Base-by-base conservation (phyloP, 768 basidiomycete genomes). In the Fomitopsis pulvina region DNA sequence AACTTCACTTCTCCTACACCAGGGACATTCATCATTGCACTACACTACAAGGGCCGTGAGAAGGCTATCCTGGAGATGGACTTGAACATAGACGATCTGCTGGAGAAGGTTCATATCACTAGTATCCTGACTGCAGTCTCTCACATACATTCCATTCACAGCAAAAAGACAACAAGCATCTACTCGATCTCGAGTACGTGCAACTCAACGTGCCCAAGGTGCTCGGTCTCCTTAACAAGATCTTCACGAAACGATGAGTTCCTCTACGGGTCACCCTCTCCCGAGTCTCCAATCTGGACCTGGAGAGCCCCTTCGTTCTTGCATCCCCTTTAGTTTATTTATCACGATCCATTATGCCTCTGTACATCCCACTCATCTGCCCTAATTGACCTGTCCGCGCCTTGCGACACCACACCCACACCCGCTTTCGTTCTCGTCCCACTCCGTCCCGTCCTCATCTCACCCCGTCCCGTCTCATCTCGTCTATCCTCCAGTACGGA, bases 11-110 rank as follows among this genome's bases (percentile, higher is more conserved):
- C 94, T 28, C 96, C 96, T 1, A 90, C 92, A 7, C 95, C 96
- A 0, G 96, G 96, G 41, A 96, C 96, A 8, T 99, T 97, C 68
- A 94, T 99, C 66, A 99, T 99, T 56, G 96, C 95, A 3, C 74
- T 99, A 46, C 95, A 98, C 68, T 99, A 98, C 73, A 97, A 96
- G 68, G 96, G 96, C 37, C 81, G 96, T 18, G 96, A 99, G 63
- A 97, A 97, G 72, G 95, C 96, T 16, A 98, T 99, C 59, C 79
- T 98, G 30, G 96, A 99, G 77, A 98, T 98, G 96, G 93, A 96
- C 70, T 79, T 98, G 47, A 97, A 97, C 73, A 96, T 98, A 59
- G 95, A 99, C 67, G 95, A 99, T 69, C 68, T 98, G 55, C 70
- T 97, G 63, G 95, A 98, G 69, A 97, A 97, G 86, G 93, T 92